A percentile compares a stretch with the other conserved stretches of the same genome.
Evolutionary conservation across 495 filamentous ascomycete genomes (phyloP).

Genomic region (Aspergillus indologenus): DNA sequence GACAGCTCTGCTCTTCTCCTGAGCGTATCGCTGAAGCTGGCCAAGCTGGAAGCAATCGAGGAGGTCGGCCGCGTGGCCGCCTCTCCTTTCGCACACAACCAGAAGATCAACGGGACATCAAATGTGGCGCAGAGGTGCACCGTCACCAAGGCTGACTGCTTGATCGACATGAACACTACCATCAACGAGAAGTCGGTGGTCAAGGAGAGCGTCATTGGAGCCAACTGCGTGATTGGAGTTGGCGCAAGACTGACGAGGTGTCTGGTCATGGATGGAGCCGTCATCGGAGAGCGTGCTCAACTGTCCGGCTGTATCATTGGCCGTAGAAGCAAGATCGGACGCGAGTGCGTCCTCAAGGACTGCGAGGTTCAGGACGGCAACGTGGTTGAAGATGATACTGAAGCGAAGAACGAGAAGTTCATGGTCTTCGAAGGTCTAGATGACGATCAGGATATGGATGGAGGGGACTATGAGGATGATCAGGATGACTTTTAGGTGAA

Average conservation of each 20-base stretch:
- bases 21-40: slow-evolving; percentile 77
- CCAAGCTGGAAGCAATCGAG: slow-evolving; percentile 69
- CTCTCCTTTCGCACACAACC: slow-evolving; percentile 68
- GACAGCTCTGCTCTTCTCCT: slow-evolving; percentile 82
- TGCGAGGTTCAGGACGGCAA: slow-evolving; percentile 88
- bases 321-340: slow-evolving; percentile 68
- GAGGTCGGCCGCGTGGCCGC: slow-evolving; percentile 54
- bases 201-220: slow-evolving; percentile 83
- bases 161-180: slow-evolving; percentile 81
- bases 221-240: slow-evolving; percentile 76
- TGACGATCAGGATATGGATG: slow-evolving; percentile 40
- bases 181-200: slow-evolving; percentile 80
- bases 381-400: slow-evolving; percentile 75
- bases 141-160: slow-evolving; percentile 69
- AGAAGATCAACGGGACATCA: slow-evolving; percentile 77
- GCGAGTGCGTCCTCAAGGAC: slow-evolving; percentile 71
- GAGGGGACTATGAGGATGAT: slow-evolving; percentile 27
- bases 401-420: slow-evolving; percentile 81
- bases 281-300: slow-evolving; percentile 71
- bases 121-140: slow-evolving; percentile 72
- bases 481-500: neutral
- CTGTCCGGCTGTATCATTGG: slow-evolving; percentile 83
- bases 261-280: slow-evolving; percentile 85
- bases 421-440: slow-evolving; percentile 80
- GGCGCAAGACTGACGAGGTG: slow-evolving; percentile 79